Evolutionary conservation across 2,329 filamentous ascomycete species (phyloP), one percentile per base, ranked within the genome.

Genomic region (Paramyrothecium sp.): DNA sequence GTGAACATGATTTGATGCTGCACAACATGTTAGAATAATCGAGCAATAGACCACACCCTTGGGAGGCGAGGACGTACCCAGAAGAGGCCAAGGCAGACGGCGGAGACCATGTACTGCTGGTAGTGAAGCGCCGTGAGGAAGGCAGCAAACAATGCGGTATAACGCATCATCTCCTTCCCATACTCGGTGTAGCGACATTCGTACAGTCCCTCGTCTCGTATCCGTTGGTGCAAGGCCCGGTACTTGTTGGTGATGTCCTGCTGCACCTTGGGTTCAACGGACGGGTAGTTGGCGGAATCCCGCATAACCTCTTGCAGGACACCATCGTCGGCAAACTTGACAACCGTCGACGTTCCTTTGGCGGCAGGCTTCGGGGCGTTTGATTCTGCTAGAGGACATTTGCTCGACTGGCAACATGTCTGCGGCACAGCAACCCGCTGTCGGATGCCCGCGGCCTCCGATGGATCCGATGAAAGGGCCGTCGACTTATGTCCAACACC

Each of bases 1-100:
- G 81, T 81, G 69, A 89, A 89, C 82, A 89, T 87, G 72, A 89
- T 82, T 73, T 88, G 86, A 64, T 88, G 85, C 84, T 83, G 61
- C 4, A 48, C 16, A 52, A 38, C 20, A 53, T 49, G 68, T 67
- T 55, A 67, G 61, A 53, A 20, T 49, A 20, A n/a, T 1, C 1
- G 16, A 3, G 10, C 21, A 34, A 20, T 23, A 38, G 3, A 7
- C 41, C 2, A 7, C 20, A 53, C 56, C n/a, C n/a, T n/a, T n/a
- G n/a, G 50, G 38, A 16, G 13, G 13, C n/a, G 13, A 46, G 7
- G 23, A 67, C 70, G 46, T 72, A 83, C 80, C 83, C 85, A 88
- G 67, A 88, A 87, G 16, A 84, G 56, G 3, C 86, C 86, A n/a
- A 89, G 69, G 61, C 82, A 85, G 19, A 81, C 61, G 38, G 84